These are phyloP conservation scores for Boletus tomentosulus DNA, from an alignment of 768 basidiomycete species.

Conservation along the genomic window DNA sequence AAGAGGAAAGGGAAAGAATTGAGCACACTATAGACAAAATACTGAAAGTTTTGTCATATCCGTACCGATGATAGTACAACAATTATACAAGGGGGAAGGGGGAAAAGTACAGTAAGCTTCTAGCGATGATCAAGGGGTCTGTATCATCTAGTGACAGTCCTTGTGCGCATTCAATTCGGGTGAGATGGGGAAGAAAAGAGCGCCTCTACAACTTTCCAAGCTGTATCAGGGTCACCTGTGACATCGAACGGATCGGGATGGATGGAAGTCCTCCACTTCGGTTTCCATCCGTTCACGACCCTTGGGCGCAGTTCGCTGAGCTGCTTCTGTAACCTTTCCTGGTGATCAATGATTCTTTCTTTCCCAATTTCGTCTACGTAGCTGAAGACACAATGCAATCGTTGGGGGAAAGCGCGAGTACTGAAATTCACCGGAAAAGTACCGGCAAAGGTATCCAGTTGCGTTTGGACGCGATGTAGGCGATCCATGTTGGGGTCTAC, in stretches of 20 bases:
- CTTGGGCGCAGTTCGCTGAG: not conserved
- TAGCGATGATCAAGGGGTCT: too few species aligned
- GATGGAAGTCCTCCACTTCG: constrained; percentile 2
- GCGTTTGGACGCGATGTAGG: not conserved
- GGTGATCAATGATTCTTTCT: not conserved
- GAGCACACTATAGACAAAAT: too few species aligned
- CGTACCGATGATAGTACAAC: too few species aligned
- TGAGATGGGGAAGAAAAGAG: constrained; percentile 5
- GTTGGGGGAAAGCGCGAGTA: not conserved
- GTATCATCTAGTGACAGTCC: too few species aligned
- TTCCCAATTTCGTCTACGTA: not conserved
- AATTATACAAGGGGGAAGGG: too few species aligned
- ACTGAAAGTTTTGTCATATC: too few species aligned
- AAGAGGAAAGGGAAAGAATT: too few species aligned
- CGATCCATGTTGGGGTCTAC: not conserved
- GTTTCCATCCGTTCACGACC: not conserved
- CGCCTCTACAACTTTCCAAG: constrained; percentile 11
- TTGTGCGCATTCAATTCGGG: too few species aligned
- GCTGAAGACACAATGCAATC: constrained; percentile 11
- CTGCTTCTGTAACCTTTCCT: not conserved
- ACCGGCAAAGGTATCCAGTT: constrained; percentile 7
- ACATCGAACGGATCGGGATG: not conserved
- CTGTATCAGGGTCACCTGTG: not conserved
- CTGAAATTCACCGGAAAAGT: constrained; percentile 5
- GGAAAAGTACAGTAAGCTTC: too few species aligned